These are phyloP conservation scores for Anastatica hierochuntica DNA, from an alignment of 345 rosid species.

Conservation along the genomic window DNA sequence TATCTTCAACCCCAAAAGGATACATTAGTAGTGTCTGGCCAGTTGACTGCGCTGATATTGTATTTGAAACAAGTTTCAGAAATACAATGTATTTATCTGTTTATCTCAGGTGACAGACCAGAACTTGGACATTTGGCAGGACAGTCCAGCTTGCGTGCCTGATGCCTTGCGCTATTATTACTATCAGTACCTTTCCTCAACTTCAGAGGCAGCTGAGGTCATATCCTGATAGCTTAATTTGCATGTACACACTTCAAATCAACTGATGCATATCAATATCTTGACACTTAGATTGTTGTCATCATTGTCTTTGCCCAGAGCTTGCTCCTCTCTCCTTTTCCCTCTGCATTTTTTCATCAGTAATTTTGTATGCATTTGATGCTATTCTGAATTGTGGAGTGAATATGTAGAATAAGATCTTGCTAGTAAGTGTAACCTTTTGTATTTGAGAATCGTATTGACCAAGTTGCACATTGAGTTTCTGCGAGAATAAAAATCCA, in stretches of 20 bases:
- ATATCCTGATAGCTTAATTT: constrained; percentile 5
- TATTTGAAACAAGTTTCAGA: neutral
- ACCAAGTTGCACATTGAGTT: neutral
- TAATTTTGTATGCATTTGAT: neutral
- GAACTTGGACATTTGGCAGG: constrained; percentile 81
- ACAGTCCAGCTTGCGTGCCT: constrained; percentile 72
- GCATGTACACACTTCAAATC: neutral
- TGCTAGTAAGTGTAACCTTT: neutral
- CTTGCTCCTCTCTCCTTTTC: constrained; percentile 6
- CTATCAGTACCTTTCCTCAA: constrained; percentile 94
- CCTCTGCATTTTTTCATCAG: neutral
- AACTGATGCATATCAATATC: constrained; percentile 11
- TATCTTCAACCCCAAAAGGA: too few relatives aligned
- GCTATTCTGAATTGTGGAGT: neutral
- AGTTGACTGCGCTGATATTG: neutral
- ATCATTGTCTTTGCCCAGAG: constrained; percentile 1
- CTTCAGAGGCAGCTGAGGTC: constrained; percentile 93
- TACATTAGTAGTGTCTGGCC: too few relatives aligned
- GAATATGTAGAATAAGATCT: neutral
- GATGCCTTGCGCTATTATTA: constrained; percentile 95
- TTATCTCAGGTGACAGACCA: constrained; percentile 80
- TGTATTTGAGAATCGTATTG: neutral
- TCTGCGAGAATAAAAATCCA: neutral
- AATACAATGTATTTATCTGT: constrained; percentile 1
- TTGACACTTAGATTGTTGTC: constrained; percentile 7